A percentile compares a stretch with the other conserved stretches of the same genome.
phyloP scores from a whole-genome alignment of 2,329 filamentous ascomycete genomes.

The Ramichloridium luteum region DNA sequence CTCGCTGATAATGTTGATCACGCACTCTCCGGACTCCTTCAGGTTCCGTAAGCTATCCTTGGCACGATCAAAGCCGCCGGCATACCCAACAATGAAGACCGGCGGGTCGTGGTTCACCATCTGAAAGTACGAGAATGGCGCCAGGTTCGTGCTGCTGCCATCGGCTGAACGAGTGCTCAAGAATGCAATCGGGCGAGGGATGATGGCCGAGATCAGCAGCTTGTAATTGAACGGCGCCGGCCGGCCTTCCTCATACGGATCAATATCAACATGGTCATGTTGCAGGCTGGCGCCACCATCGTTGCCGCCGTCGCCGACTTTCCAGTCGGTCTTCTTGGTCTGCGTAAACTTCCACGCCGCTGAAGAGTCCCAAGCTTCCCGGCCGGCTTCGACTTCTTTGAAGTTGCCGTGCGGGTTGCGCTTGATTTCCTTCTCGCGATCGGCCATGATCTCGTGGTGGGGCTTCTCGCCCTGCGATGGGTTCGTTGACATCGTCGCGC shows the following conservation, averaged over 20 bases:
- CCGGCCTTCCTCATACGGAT: constrained; percentile 63
- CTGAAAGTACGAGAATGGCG: constrained; percentile 80
- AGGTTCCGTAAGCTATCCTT: constrained; percentile 77
- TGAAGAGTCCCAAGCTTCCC: constrained; percentile 46
- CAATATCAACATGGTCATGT: constrained; percentile 60
- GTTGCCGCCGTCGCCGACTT: constrained; percentile 54
- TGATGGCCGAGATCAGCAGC: constrained; percentile 69
- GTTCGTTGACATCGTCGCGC: not conserved
- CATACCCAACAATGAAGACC: constrained; percentile 57
- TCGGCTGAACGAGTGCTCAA: constrained; percentile 48
- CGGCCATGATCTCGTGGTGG: constrained; percentile 5
- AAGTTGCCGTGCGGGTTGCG: constrained; percentile 65
- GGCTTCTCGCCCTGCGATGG: not conserved
- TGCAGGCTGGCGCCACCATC: constrained; percentile 35
- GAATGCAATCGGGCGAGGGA: constrained; percentile 68
- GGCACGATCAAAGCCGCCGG: constrained; percentile 43
- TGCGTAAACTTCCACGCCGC: constrained; percentile 46
- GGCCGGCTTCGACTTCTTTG: constrained; percentile 54
- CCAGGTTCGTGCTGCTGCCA: constrained; percentile 59
- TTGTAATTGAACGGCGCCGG: constrained; percentile 72
- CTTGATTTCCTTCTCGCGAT: constrained; percentile 35
- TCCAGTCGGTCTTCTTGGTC: constrained; percentile 54
- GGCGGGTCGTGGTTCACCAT: constrained; percentile 78
- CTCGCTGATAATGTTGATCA: constrained; percentile 77
- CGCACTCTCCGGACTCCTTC: constrained; percentile 56